Conservation (phyloP, 1,284 basidiomycete species). For the Cryptococcus maquisensis region DNA sequence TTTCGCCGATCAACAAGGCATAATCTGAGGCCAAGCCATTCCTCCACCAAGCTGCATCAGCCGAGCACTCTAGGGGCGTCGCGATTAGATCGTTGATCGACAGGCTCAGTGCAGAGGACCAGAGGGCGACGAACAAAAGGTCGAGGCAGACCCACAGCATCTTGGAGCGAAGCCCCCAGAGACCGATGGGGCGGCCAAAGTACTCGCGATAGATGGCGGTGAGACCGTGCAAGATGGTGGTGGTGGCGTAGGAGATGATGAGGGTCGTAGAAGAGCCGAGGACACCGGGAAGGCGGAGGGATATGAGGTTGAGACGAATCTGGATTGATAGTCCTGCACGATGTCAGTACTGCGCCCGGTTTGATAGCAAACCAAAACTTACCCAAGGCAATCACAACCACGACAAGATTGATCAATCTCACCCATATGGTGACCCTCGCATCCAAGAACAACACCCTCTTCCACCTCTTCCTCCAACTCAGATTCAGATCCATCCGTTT, state of each 20-base stretch:
- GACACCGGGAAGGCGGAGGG: constrained; percentile 45
- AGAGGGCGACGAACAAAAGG: constrained; percentile 52
- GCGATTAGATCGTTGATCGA: constrained; percentile 56
- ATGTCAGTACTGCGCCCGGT: background rate
- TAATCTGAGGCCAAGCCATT: constrained; percentile 18
- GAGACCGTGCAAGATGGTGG: constrained; percentile 53
- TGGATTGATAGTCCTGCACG: constrained; percentile 45
- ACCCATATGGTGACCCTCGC: constrained; percentile 54
- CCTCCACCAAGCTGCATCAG: constrained; percentile 40
- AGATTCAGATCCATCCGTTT: constrained; percentile 16
- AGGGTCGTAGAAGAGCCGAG: constrained; percentile 54
- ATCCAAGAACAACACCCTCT: constrained; percentile 48
- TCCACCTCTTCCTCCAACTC: constrained; percentile 33
- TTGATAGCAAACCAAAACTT: constrained; percentile 9
- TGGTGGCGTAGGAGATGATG: constrained; percentile 51
- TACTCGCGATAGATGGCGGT: constrained; percentile 53
- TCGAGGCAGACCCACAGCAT: constrained; percentile 51
- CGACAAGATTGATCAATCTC: constrained; percentile 51
- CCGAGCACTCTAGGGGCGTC: constrained; percentile 53
- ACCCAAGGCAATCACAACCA: constrained; percentile 50
- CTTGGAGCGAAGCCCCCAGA: constrained; percentile 53
- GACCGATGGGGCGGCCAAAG: constrained; percentile 55
- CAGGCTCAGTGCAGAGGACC: constrained; percentile 48
- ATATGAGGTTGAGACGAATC: constrained; percentile 44
- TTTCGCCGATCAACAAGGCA: constrained; percentile 14